Evolutionary conservation across 2,329 filamentous ascomycete species (phyloP), one percentile per base, ranked within the genome.

Genomic region (Graphilbum sp.): DNA sequence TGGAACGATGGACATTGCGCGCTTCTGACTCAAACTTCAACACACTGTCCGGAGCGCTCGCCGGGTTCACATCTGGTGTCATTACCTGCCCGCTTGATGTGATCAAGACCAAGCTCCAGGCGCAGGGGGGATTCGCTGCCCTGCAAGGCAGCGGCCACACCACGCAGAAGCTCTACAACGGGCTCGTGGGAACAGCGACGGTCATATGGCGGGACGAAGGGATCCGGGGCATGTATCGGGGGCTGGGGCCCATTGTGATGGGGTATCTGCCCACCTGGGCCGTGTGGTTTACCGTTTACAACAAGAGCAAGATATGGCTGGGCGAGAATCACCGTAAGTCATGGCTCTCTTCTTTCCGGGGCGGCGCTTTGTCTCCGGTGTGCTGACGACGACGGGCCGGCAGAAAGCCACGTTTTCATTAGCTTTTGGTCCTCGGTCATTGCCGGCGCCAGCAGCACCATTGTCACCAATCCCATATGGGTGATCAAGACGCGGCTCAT

Each of bases 201-300:
- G 74, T 81, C 5, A 98, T 98, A 46, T 87, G 84, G 76, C 67
- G 64, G 38, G 79, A 94, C 52, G 90, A 96, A 58, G 90, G 90
- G 10, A 56, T 96, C 40, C 73, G 79, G 42, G 90, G 90, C 43
- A 73, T 98, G 66, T 98, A 98, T 55, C 75, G 90, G 56, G 90
- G 90, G 12, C 63, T 98, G 37, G 87, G 87, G 0, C 90, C 90
- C 16, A 95, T 98, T 64, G 75, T 98, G 49, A 63, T 98, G 54
- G 90, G 90, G 12, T 98, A 98, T 58, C 62, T 98, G 43, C 90
- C 90, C 5, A 98, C 90, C 0, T 98, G 90, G 90, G 90, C 88
- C 19, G 88, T 98, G 37, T 98, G 92, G 69, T 84, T 98, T 59
- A 92, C 85, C 18, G 82, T 96, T 29, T 98, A 98, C 59, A 90